Evolutionary conservation across 2,329 filamentous ascomycete species (phyloP), one percentile per base, ranked within the genome.

Genomic region (Aspergillus sp.): DNA sequence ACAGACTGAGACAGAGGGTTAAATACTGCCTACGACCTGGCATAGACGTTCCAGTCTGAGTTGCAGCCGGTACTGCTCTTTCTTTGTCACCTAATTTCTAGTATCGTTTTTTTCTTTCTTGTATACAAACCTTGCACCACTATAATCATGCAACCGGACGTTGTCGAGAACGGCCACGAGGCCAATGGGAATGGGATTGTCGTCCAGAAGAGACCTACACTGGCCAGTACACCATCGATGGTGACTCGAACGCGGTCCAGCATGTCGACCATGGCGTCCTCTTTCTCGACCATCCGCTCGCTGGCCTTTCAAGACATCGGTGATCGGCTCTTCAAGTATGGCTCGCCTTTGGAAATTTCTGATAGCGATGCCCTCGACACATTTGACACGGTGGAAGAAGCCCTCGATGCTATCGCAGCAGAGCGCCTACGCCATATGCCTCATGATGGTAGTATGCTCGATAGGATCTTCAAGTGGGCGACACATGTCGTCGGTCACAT

Each of bases 371-470:
- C 16, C 4, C 35, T 38, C 8, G 36, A 49, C 26, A 17, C 40
- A 9, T 33, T 49, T 20, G 36, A 49, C 8, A 49, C 46, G 33
- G 36, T 26, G 35, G 24, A 22, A n/a, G 46, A 49, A 19, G 20
- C 40, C 9, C 20, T 49, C 2, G 46, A 49, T 30, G 46, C 20
- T 2, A 49, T 49, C 17, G 46, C 46, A 17, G 46, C 26, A 6
- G 36, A 49, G 14, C 46, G 46, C 8, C 22, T 49, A n/a, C 36
- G 46, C 6, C 41, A 30, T 22, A 49, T 49, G 46, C 46, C 46
- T 5, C 33, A 49, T 13, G 22, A 49, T 49, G 36, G 46, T 16
- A 49, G 46, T 32, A 36, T 32, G 9, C 46, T 49, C 24, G 46
- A 49, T 42, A 19, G 46, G 17, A 38, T 38, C 17, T 49, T 42